These are phyloP conservation scores for Citrus reticulata DNA, from an alignment of 345 rosid genomes.

Conservation along the genomic window DNA sequence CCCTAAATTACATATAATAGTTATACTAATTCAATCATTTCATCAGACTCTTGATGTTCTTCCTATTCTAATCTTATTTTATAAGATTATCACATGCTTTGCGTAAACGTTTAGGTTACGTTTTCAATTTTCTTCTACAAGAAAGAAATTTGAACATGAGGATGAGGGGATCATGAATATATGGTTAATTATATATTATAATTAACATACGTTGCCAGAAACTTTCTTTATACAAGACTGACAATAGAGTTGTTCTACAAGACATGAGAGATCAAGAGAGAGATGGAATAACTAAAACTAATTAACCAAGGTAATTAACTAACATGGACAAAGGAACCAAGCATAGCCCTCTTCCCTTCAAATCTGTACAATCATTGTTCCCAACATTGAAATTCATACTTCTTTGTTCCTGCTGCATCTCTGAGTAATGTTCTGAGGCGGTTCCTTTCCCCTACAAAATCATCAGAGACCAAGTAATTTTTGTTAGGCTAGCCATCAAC, in stretches of 20 bases:
- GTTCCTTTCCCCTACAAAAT: conserved; percentile 29
- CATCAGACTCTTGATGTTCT: background rate
- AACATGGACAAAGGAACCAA: conserved; percentile 76
- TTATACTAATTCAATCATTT: background rate
- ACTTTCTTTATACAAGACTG: conserved; percentile 10
- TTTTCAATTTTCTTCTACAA: background rate
- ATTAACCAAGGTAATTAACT: conserved; percentile 51
- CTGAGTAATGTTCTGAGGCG: conserved; percentile 19
- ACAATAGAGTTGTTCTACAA: background rate
- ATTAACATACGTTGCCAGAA: conserved; percentile 9
- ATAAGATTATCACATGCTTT: background rate
- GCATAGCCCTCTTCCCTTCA: conserved; percentile 74
- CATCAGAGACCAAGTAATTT: background rate
- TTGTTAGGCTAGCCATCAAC: conserved; percentile 10
- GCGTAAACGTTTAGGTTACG: background rate
- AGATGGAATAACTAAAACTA: conserved; percentile 10
- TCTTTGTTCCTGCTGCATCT: conserved; percentile 22
- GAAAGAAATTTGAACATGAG: background rate
- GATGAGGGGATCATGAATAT: background rate
- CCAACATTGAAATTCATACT: conserved; percentile 19
- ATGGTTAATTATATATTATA: too few relatives aligned
- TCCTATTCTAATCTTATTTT: background rate
- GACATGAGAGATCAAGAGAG: background rate
- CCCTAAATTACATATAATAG: background rate
- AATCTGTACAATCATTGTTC: conserved; percentile 32